Evolutionary conservation across 2,329 filamentous ascomycete genomes (phyloP), one percentile per base, ranked within the genome.

Genomic region (Penicillium aurantiogriseum): DNA sequence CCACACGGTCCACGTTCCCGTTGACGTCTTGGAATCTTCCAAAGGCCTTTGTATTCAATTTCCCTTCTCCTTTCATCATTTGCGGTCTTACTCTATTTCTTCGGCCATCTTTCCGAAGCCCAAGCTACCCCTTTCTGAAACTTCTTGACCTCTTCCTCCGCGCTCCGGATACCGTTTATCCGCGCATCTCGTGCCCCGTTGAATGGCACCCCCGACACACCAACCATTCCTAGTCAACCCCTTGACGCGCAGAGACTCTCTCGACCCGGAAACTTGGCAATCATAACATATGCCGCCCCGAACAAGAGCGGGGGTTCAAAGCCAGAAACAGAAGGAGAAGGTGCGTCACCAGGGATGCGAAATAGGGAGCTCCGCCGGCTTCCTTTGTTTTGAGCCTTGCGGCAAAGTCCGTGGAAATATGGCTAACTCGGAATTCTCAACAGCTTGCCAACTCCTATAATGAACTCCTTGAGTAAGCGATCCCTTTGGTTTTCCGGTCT

Each of bases 361-460:
- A 17, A 44, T 9, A 19, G 15, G 33, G 47, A 38, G 25, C 50
- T n/a, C 51, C 46, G 43, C 35, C 29, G 25, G n/a, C 9, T 45
- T 25, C 25, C 39, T 31, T 46, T 36, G 21, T 47, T 47, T 35
- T 23, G 21, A 45, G 39, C 39, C 31, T 52, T 52, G 45, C 49
- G 48, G 48, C 42, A 23, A 43, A 21, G 17, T 21, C 38, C 21
- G 17, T 36, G 55, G 17, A 46, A 51, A 27, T 55, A 8, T 53
- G 52, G 54, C 65, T 67, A 60, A 67, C 54, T 31, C 33, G 5
- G 36, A 49, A 48, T 42, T 27, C 51, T 54, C 38, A 36, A 40
- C 76, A 97, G 92, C 92, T 99, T 81, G 91, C 92, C 74, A 90
- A 88, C 77, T 97, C 94, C 67, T 99, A 99, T 80, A 90, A 96